Percentiles rank a stretch among this genome's conserved stretches.
These are phyloP conservation scores for Liquidambar formosana DNA, from an alignment of 164 flowering plant genomes.

Conservation along the genomic window DNA sequence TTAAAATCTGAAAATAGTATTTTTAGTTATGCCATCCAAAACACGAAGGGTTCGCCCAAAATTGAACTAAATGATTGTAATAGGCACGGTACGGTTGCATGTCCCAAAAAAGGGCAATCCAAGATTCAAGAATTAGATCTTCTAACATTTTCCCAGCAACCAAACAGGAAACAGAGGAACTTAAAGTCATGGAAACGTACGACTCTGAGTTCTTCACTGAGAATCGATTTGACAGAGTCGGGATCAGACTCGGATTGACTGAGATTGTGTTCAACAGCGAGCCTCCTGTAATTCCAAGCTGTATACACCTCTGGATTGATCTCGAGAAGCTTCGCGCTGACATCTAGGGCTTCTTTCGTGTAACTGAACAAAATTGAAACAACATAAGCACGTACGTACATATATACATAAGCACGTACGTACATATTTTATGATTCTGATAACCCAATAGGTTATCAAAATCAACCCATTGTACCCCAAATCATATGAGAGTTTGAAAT, in stretches of 20 bases:
- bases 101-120: no score
- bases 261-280: conserved; percentile 58
- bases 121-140: no score
- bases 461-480: no score
- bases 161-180: conserved; percentile 1
- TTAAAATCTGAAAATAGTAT: not conserved
- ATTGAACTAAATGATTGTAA: no score
- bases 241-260: conserved; percentile 34
- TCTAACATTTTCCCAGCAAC: not conserved
- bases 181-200: conserved; percentile 35
- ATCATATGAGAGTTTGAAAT: no score
- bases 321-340: conserved; percentile 67
- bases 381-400: not conserved
- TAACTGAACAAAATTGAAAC: conserved; percentile 46
- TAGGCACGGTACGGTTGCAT: no score
- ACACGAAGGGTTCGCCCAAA: no score
- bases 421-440: no score
- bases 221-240: conserved; percentile 46
- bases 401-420: not conserved
- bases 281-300: conserved; percentile 89
- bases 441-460: no score
- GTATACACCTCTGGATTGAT: conserved; percentile 79
- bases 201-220: conserved; percentile 69
- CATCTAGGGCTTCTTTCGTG: conserved; percentile 66
- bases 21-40: no score